phyloP scores from a whole-genome alignment of 108 stramenopile species.

The Stephanodiscus triporus region DNA sequence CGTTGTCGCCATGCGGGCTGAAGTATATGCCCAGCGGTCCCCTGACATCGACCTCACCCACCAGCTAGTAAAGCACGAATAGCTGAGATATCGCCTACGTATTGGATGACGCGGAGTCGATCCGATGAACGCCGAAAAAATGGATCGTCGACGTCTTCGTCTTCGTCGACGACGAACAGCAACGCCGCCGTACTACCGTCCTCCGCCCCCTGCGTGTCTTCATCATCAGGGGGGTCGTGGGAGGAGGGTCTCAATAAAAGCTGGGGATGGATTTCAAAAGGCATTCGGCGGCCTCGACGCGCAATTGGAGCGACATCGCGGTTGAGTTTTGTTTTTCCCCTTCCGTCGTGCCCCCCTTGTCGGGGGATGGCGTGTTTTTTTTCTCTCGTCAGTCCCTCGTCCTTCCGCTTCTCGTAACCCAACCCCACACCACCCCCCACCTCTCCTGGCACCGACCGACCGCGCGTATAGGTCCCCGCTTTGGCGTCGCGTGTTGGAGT shows the following conservation, averaged over 20 bases:
- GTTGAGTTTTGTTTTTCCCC: too few species aligned
- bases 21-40: too few species aligned
- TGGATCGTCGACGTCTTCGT: too few species aligned
- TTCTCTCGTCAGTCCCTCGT: background rate
- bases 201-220: background rate
- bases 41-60: too few species aligned
- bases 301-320: conserved; percentile 81
- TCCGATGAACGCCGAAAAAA: too few species aligned
- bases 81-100: too few species aligned
- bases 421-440: background rate
- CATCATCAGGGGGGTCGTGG: background rate
- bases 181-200: too few species aligned
- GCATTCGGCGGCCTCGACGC: conserved; percentile 77
- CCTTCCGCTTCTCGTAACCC: too few species aligned
- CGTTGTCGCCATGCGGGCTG: too few species aligned
- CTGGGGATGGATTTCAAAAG: conserved; percentile 79
- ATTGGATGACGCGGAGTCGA: too few species aligned
- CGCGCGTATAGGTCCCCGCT: background rate
- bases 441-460: background rate
- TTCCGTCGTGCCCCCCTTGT: background rate
- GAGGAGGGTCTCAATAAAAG: conserved; percentile 54
- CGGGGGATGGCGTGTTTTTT: background rate
- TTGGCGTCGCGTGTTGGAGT: conserved; percentile 72
- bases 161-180: conserved; percentile 1
- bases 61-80: too few species aligned